Conservation (phyloP, 1,139 yeast species). For the Hansenula sp. region DNA sequence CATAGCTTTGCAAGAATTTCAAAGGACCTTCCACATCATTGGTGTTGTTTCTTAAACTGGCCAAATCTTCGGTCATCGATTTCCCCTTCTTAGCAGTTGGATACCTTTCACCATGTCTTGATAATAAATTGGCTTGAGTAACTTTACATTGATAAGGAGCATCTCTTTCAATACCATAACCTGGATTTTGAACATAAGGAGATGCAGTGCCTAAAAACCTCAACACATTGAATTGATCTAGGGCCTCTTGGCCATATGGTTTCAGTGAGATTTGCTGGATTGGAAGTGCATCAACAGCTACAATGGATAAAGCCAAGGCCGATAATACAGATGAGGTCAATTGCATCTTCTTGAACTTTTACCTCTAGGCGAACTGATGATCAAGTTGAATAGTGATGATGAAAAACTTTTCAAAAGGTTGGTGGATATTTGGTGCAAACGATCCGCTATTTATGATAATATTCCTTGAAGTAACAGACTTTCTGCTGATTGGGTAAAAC, state of each 20-base stretch:
- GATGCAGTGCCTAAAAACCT: conserved; percentile 44
- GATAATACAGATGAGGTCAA: neutral
- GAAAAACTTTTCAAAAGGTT: neutral
- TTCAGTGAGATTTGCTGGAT: conserved; percentile 4
- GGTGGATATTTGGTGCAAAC: neutral
- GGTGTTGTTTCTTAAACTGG: conserved; percentile 6
- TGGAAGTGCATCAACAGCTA: neutral
- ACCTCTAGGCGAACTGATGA: no score
- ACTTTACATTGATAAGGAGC: conserved; percentile 38
- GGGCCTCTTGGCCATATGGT: conserved; percentile 17
- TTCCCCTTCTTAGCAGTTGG: conserved; percentile 29
- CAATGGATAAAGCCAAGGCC: neutral
- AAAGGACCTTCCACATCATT: conserved; percentile 13
- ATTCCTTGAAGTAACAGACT: no score
- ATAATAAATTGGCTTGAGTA: conserved; percentile 42
- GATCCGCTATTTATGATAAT: no score
- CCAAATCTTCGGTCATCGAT: conserved; percentile 3
- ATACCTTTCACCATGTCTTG: conserved; percentile 51
- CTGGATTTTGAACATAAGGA: conserved; percentile 43
- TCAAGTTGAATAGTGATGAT: no score
- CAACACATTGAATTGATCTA: conserved; percentile 30
- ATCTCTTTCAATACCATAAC: conserved; percentile 40
- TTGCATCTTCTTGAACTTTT: conserved; percentile 3
- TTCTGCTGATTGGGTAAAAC: no score
- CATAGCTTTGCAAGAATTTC: conserved; percentile 11